Conservation (phyloP, 345 rosid genomes). For the Boechera stricta region DNA sequence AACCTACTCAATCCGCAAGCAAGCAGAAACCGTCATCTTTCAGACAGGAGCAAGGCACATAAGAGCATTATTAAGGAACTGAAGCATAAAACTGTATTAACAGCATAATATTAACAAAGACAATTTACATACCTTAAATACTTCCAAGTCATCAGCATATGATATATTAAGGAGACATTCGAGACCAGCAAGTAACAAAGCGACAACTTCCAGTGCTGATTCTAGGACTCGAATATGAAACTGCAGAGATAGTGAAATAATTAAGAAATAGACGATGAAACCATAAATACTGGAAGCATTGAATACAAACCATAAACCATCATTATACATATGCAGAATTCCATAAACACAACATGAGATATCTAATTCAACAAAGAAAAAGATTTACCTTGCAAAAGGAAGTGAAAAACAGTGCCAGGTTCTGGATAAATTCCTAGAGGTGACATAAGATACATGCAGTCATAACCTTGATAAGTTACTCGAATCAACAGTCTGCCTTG, state of each 20-base stretch:
- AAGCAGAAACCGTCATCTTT: slow-evolving; percentile 22
- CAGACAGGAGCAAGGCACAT: slow-evolving; percentile 21
- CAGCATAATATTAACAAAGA: background rate
- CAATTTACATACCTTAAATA: slow-evolving; percentile 78
- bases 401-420: slow-evolving; percentile 94
- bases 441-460: slow-evolving; percentile 22
- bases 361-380: slow-evolving; percentile 18
- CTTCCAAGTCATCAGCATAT: slow-evolving; percentile 98
- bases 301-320: slow-evolving; percentile 7
- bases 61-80: background rate
- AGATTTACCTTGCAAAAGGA: slow-evolving; percentile 85
- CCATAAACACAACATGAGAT: slow-evolving; percentile 12
- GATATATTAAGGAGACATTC: slow-evolving; percentile 90
- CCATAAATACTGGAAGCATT: background rate
- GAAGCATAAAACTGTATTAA: slow-evolving; percentile 8
- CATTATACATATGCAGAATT: slow-evolving; percentile 9
- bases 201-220: slow-evolving; percentile 62
- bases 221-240: slow-evolving; percentile 86
- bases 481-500: slow-evolving; percentile 1
- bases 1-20: slow-evolving; percentile 59
- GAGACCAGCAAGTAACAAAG: slow-evolving; percentile 76
- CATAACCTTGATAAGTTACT: background rate
- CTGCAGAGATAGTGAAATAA: slow-evolving; percentile 48
- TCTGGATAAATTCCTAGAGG: slow-evolving; percentile 96
- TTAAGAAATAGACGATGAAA: slow-evolving; percentile 14